Evolutionary conservation across 208 protist species (phyloP).

Genomic region (Naegleria fowleri): DNA sequence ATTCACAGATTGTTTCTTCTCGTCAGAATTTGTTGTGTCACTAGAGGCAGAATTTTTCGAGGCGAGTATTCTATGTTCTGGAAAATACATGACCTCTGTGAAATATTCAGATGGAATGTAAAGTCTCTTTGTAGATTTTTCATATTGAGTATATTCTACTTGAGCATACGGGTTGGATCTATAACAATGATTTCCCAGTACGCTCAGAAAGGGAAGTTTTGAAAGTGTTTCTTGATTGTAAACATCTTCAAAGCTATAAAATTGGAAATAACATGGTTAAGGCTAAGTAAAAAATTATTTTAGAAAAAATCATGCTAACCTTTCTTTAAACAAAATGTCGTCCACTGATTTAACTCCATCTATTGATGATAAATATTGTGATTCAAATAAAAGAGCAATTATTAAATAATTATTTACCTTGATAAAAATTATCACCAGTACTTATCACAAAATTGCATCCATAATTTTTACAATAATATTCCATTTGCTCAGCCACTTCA

Average conservation of each 20-base stretch:
- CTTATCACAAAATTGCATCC: background rate
- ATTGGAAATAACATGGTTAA: too few species aligned
- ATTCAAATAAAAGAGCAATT: too few species aligned
- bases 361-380: background rate
- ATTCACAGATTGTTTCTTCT: too few species aligned
- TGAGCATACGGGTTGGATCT: background rate
- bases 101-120: background rate
- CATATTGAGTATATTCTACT: background rate
- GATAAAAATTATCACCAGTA: slow-evolving; percentile 3
- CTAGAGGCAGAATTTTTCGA: background rate
- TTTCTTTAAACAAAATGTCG: background rate
- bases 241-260: background rate
- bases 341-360: background rate
- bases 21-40: background rate
- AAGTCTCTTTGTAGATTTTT: background rate
- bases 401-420: background rate
- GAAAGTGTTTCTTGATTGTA: background rate
- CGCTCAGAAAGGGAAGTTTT: background rate
- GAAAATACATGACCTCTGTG: background rate
- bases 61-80: background rate
- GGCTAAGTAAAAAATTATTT: too few species aligned
- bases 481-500: background rate
- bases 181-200: background rate
- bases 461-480: slow-evolving; percentile 9
- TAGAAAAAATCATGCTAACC: too few species aligned